Evolutionary conservation across 2,329 filamentous ascomycete genomes (phyloP).

Genomic region (Leptodontidium sp.): DNA sequence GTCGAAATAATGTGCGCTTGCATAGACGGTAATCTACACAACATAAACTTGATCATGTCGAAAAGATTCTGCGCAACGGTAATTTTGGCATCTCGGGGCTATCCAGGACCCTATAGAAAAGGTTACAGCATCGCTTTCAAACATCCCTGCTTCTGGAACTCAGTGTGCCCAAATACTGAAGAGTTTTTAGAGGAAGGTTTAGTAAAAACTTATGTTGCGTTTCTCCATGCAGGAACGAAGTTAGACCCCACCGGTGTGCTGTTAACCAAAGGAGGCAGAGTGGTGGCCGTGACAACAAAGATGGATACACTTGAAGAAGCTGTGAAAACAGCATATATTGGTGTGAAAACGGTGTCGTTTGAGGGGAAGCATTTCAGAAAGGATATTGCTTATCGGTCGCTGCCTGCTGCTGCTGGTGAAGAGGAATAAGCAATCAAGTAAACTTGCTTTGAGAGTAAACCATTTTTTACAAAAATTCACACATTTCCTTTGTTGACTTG

Average conservation of each 20-base stretch:
- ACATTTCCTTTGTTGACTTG: too few relatives aligned
- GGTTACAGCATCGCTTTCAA: conserved; percentile 52
- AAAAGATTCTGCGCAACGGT: conserved; percentile 84
- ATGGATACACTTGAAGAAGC: conserved; percentile 80
- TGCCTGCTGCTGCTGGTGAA: background rate
- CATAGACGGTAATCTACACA: conserved; percentile 75
- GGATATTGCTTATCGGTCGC: background rate
- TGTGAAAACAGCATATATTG: conserved; percentile 84
- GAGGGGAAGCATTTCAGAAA: background rate
- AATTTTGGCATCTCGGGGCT: conserved; percentile 89
- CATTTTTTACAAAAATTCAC: background rate
- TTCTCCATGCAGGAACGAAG: conserved; percentile 62
- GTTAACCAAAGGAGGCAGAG: conserved; percentile 78
- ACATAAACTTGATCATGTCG: conserved; percentile 72
- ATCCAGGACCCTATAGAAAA: conserved; percentile 86
- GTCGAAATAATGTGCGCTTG: conserved; percentile 90
- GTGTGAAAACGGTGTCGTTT: conserved; percentile 46
- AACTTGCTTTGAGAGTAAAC: background rate
- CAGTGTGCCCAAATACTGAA: too few relatives aligned
- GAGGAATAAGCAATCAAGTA: background rate
- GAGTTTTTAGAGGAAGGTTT: background rate
- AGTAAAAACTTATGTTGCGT: conserved; percentile 62
- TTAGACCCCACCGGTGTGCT: conserved; percentile 94
- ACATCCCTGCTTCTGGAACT: background rate
- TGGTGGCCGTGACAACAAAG: conserved; percentile 87